phyloP scores from a whole-genome alignment of 176 grass and related monocot genomes.

The Aegilops tauschii region DNA sequence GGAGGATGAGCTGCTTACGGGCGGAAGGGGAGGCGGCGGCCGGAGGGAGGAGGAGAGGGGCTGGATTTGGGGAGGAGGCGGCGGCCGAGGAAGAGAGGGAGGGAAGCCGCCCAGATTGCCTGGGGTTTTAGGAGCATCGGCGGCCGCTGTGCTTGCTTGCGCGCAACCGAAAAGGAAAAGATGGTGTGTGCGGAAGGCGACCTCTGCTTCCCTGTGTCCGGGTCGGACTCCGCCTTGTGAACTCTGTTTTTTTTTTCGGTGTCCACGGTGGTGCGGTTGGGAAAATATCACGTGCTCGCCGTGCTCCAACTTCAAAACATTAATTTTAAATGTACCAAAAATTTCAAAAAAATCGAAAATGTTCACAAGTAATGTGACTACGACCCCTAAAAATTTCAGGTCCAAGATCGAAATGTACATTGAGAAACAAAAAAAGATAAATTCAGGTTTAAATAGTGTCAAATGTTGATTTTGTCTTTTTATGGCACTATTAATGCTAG shows the following conservation, averaged over 20 bases:
- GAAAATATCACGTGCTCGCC: no score
- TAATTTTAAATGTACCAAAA: no score
- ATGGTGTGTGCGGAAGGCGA: neutral
- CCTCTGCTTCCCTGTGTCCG: neutral
- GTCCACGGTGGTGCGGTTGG: no score
- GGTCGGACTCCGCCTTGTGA: neutral
- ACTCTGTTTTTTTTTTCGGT: neutral
- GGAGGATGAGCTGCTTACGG: slow-evolving; percentile 18
- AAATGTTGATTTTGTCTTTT: no score
- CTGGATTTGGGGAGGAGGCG: slow-evolving; percentile 9
- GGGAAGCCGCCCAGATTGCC: slow-evolving; percentile 24
- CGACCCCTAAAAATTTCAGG: no score
- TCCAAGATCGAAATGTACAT: no score
- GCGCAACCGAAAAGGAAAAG: neutral
- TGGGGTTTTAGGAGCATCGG: slow-evolving; percentile 43
- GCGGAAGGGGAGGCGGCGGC: slow-evolving; percentile 22
- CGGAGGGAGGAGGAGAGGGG: neutral
- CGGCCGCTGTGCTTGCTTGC: neutral
- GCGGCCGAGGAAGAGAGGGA: slow-evolving; percentile 34
- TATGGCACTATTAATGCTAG: no score
- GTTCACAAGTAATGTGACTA: no score
- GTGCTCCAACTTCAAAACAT: no score
- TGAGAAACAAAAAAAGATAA: no score
- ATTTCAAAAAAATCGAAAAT: no score
- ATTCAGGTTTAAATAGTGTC: no score